Conservation (phyloP, 495 filamentous ascomycete species). For the Tuber brumale region DNA sequence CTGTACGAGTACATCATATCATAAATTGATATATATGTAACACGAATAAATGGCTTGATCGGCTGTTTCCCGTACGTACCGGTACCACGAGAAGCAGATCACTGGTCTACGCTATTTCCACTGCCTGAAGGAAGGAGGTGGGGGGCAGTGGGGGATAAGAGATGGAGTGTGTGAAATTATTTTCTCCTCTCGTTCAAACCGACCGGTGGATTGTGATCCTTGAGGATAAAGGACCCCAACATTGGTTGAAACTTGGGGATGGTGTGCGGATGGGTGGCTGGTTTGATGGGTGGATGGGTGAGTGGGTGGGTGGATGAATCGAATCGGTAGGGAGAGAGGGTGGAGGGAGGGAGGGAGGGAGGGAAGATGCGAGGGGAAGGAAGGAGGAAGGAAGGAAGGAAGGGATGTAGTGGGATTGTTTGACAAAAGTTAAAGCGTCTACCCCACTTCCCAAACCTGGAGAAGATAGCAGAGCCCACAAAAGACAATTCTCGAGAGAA, state of each 20-base stretch:
- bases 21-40: background rate
- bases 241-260: background rate
- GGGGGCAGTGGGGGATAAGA: background rate
- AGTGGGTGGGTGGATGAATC: background rate
- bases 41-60: background rate
- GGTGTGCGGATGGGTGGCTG: background rate
- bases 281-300: background rate
- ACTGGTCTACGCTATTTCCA: background rate
- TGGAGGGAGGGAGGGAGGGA: background rate
- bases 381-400: background rate
- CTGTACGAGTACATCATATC: background rate
- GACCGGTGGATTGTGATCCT: background rate
- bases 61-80: background rate
- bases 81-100: background rate
- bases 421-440: background rate
- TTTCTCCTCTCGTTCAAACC: background rate
- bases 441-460: background rate
- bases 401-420: background rate
- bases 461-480: background rate
- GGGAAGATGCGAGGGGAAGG: background rate
- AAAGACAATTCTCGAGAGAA: conserved; percentile 3
- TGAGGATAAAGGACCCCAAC: background rate
- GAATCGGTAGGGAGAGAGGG: background rate
- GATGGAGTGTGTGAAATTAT: background rate
- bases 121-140: background rate